Base-by-base conservation (phyloP, 768 basidiomycete genomes). In the Dioszegia crocea region DNA sequence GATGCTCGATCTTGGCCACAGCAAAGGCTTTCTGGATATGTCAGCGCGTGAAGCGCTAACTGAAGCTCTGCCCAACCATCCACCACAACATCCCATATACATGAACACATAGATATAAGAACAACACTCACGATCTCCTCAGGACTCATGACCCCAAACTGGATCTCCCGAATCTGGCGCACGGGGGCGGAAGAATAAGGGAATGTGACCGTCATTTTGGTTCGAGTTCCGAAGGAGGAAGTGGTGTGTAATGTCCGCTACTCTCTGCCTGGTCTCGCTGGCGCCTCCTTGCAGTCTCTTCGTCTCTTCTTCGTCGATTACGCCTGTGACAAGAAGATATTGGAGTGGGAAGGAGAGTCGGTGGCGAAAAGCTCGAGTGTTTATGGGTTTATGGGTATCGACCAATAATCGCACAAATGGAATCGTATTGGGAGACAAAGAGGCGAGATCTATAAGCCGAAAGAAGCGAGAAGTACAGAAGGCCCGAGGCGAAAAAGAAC, bases 101-200 rank as follows among this genome's bases (percentile, higher is more conserved):
- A 6, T n/a, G 17, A 26, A 27, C 43, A 26, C 40, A 39, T 38
- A 29, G 39, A 36, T 26, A 27, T 19, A 27, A 30, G 3, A 31
- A 38, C 11, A 38, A 16, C 23, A 84, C 87, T 76, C 74, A 97
- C 92, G 74, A 98, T 98, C 83, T 98, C 96, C 80, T 98, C 96
- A 10, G 96, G 96, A 31, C 92, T 93, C 70, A 99, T 86, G 69
- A 99, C 91, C 71, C 94, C 92, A 82, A 97, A 98, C 78, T 97
- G 93, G 62, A 98, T 93, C 80, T 97, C 93, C 81, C 86, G 88
- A 70, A 97, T 89, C 80, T 90, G 91, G 80, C 89, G 88, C 79
- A 94, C 84, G 29, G 94, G 94, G 54, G 92, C 93, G 72, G 89
- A 86, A 26, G 93, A 96, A 78, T 84, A 89, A 62, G 92, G 74